Evolutionary conservation across 495 filamentous ascomycete genomes (phyloP).

Genomic region (Neurospora sp.): DNA sequence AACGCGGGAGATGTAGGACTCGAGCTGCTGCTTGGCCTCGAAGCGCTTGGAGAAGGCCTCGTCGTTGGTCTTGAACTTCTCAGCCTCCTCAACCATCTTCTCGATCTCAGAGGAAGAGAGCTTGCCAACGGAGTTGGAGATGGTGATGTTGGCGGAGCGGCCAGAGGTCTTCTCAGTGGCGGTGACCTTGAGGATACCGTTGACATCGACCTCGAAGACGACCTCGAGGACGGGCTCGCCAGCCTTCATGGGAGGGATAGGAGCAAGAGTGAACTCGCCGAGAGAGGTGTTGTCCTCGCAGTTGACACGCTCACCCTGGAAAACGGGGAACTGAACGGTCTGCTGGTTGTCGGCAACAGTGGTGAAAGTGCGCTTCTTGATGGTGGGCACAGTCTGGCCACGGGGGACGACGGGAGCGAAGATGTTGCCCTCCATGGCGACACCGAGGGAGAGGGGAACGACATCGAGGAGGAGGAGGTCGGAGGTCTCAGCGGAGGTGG

Average conservation of each 20-base stretch:
- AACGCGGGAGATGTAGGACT: conserved; percentile 97
- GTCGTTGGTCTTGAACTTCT: conserved; percentile 97
- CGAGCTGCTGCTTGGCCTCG: conserved; percentile 95
- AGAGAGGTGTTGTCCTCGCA: conserved; percentile 99
- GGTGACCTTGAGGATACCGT: conserved; percentile 99
- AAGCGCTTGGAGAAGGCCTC: conserved; percentile 99
- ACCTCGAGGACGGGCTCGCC: conserved; percentile 96
- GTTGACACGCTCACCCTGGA: conserved; percentile 98
- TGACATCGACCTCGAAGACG: conserved; percentile 99
- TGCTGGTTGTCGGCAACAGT: conserved; percentile 95
- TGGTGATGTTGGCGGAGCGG: conserved; percentile 97
- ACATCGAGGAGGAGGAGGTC: conserved; percentile 96
- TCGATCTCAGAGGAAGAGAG: conserved; percentile 92
- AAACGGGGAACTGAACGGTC: conserved; percentile 96
- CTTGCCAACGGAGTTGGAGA: conserved; percentile 99
- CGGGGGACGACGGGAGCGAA: conserved; percentile 93
- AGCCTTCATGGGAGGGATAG: conserved; percentile 95
- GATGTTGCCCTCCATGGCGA: conserved; percentile 99
- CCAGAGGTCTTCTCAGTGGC: conserved; percentile 98
- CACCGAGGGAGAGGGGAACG: conserved; percentile 93
- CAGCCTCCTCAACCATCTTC: conserved; percentile 92
- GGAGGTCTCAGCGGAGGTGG: conserved; percentile 86
- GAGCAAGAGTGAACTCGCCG: conserved; percentile 96
- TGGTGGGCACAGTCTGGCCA: conserved; percentile 81
- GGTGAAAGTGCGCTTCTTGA: conserved; percentile 96